Evolutionary conservation across 2,329 filamentous ascomycete species (phyloP).

Genomic region (Apiospora koreana): DNA sequence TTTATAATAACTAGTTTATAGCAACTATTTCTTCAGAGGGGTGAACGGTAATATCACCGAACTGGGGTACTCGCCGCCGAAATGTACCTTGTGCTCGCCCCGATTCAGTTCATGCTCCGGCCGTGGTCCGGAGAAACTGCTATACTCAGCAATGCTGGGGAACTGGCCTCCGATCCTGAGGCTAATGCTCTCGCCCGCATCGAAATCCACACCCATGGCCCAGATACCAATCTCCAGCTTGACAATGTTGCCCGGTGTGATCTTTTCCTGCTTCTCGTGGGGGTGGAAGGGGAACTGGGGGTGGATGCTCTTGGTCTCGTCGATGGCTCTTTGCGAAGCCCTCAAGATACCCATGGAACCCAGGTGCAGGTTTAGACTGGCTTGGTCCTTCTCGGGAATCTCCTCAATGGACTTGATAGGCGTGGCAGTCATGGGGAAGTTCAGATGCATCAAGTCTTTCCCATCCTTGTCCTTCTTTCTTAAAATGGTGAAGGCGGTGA

Average conservation of each 20-base stretch:
- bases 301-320: slow-evolving; percentile 31
- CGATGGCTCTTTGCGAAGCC: slow-evolving; percentile 43
- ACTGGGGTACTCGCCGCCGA: slow-evolving; percentile 38
- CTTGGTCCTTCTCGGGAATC: slow-evolving; percentile 35
- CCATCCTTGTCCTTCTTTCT: slow-evolving; percentile 45
- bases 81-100: slow-evolving; percentile 39
- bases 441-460: slow-evolving; percentile 41
- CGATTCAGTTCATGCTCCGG: slow-evolving; percentile 43
- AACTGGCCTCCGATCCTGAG: slow-evolving; percentile 28
- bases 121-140: slow-evolving; percentile 37
- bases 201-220: slow-evolving; percentile 31
- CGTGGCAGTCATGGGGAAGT: slow-evolving; percentile 37
- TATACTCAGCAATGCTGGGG: slow-evolving; percentile 41
- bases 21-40: neutral
- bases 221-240: slow-evolving; percentile 31
- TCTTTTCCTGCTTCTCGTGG: slow-evolving; percentile 25
- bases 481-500: slow-evolving; percentile 44
- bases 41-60: slow-evolving; percentile 39
- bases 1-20: too few relatives aligned
- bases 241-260: slow-evolving; percentile 24
- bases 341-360: slow-evolving; percentile 45
- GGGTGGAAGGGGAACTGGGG: slow-evolving; percentile 31
- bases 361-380: slow-evolving; percentile 41
- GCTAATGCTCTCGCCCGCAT: slow-evolving; percentile 26
- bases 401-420: slow-evolving; percentile 29